A percentile compares a stretch with the other conserved stretches of the same genome.
Evolutionary conservation across 352 stramenopile species (phyloP).

Genomic region (Globisporangium nodosum): DNA sequence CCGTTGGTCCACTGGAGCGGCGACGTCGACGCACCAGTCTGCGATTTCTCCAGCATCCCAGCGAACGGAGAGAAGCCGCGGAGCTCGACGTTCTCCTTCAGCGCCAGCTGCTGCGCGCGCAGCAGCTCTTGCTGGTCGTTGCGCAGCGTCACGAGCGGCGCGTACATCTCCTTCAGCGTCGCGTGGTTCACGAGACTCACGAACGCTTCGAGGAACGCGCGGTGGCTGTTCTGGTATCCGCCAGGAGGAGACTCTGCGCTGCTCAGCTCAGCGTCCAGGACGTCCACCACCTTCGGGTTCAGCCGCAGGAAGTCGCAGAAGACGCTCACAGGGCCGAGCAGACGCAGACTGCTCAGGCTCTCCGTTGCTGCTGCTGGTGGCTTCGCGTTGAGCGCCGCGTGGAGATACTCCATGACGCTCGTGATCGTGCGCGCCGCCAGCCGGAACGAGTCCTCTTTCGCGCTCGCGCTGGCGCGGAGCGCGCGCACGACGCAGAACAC

Average conservation of each 20-base stretch:
- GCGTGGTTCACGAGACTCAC: slow-evolving; percentile 53
- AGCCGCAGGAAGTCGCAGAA: slow-evolving; percentile 62
- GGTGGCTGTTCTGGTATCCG: slow-evolving; percentile 14
- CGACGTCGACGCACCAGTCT: not conserved
- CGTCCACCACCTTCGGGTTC: slow-evolving; percentile 41
- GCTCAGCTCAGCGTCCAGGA: slow-evolving; percentile 26
- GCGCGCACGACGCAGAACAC: slow-evolving; percentile 64
- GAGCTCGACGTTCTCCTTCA: slow-evolving; percentile 77
- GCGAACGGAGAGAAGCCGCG: slow-evolving; percentile 57
- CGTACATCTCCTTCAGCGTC: slow-evolving; percentile 34
- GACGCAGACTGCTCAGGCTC: slow-evolving; percentile 18
- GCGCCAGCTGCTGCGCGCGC: slow-evolving; percentile 32
- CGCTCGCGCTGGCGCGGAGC: slow-evolving; percentile 13
- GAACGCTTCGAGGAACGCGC: slow-evolving; percentile 44
- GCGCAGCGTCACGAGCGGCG: slow-evolving; percentile 19
- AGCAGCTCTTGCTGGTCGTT: slow-evolving; percentile 21
- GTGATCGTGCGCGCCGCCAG: slow-evolving; percentile 40
- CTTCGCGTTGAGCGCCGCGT: slow-evolving; percentile 22
- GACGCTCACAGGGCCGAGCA: slow-evolving; percentile 52
- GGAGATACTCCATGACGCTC: slow-evolving; percentile 46
- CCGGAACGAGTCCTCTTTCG: slow-evolving; percentile 45
- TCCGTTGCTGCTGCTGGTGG: slow-evolving; percentile 8
- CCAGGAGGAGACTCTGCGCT: not conserved
- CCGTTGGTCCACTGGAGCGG: slow-evolving; percentile 21
- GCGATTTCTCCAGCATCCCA: slow-evolving; percentile 16